These are phyloP conservation scores for Bauhinia variegata DNA, from an alignment of 306 rosid genomes.

Conservation along the genomic window DNA sequence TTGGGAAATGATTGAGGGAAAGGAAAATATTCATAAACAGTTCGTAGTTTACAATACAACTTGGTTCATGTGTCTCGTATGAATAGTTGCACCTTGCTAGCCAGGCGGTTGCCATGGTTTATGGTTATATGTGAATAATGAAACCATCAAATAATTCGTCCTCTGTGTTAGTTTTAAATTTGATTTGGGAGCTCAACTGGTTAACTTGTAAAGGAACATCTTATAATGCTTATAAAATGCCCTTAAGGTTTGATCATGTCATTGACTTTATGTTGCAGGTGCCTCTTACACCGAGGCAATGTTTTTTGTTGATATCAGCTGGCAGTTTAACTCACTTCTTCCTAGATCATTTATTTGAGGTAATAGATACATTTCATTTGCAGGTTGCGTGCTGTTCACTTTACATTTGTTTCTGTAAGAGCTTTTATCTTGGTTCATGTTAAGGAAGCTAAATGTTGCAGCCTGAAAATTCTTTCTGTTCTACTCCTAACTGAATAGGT, in stretches of 20 bases:
- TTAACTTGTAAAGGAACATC: not conserved
- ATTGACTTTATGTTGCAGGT: conserved; percentile 49
- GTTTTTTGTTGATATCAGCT: conserved; percentile 72
- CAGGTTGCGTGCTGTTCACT: not conserved
- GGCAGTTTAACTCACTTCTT: conserved; percentile 89
- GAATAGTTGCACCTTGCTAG: too few relatives aligned
- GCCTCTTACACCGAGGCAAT: conserved; percentile 69
- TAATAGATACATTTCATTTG: conserved; percentile 24
- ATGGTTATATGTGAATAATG: too few relatives aligned
- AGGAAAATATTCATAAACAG: too few relatives aligned
- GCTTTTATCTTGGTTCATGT: conserved; percentile 2
- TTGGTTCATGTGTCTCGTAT: too few relatives aligned
- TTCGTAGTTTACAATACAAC: too few relatives aligned
- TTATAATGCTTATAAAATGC: not conserved
- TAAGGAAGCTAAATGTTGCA: conserved; percentile 20
- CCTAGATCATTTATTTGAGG: conserved; percentile 90
- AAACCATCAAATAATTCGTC: not conserved
- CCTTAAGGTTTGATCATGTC: not conserved
- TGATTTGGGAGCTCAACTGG: not conserved
- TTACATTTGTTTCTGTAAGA: not conserved
- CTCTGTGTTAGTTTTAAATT: not conserved
- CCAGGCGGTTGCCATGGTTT: too few relatives aligned
- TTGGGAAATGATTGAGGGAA: too few relatives aligned
- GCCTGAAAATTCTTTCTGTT: conserved; percentile 8
- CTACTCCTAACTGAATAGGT: conserved; percentile 9